Conservation (phyloP, 2,329 filamentous ascomycete genomes). For the Cordyceps fumosorosea region DNA sequence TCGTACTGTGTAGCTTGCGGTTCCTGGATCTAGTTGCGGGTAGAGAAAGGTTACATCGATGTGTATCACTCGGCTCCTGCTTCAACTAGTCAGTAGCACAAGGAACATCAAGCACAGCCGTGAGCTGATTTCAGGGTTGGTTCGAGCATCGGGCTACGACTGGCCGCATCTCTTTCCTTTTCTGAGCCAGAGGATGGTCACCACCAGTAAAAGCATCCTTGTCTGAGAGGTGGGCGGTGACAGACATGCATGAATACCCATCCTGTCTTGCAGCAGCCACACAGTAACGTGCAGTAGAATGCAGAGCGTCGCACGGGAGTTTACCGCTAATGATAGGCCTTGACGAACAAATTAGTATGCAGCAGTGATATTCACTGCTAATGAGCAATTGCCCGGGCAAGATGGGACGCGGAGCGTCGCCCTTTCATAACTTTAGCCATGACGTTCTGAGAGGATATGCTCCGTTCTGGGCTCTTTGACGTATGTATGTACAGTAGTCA, state of each 20-base stretch:
- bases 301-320: not conserved
- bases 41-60: not conserved
- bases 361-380: not conserved
- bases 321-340: not conserved
- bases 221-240: not conserved
- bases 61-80: not conserved
- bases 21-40: not conserved
- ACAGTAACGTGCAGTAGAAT: not conserved
- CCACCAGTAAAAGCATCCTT: not conserved
- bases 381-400: not conserved
- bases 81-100: not conserved
- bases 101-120: not conserved
- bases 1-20: not conserved
- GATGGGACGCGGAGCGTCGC: not conserved
- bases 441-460: not conserved
- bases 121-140: not conserved
- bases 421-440: not conserved
- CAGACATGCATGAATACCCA: not conserved
- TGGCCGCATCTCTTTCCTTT: not conserved
- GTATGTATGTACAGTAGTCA: not conserved
- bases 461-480: not conserved
- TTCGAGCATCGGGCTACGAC: not conserved
- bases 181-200: not conserved
- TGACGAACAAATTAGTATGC: not conserved
- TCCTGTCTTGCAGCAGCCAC: conserved; percentile 7